A percentile compares a stretch with the other conserved stretches of the same genome.
Conservation (phyloP, 495 filamentous ascomycete species). For the Corynascus novoguineensis region DNA sequence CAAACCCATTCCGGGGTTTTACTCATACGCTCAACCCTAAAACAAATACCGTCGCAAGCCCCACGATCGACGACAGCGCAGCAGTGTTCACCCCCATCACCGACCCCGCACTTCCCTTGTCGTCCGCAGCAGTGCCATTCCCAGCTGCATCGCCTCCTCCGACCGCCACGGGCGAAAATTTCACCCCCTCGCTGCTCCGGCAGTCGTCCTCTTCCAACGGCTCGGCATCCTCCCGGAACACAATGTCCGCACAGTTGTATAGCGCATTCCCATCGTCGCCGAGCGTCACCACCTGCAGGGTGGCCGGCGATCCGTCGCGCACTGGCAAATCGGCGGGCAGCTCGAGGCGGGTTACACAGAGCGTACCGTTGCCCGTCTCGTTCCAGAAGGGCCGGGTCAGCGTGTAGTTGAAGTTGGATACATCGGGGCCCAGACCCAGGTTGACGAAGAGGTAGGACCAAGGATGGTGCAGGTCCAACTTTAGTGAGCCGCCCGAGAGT, state of each 20-base stretch:
- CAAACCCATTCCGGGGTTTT: background rate
- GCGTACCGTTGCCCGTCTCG: slow-evolving; percentile 54
- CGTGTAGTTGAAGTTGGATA: slow-evolving; percentile 55
- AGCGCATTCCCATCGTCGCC: slow-evolving; percentile 44
- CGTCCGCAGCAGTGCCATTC: slow-evolving; percentile 2
- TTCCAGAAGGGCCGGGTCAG: slow-evolving; percentile 50
- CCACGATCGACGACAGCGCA: slow-evolving; percentile 48
- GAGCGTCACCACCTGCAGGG: slow-evolving; percentile 55
- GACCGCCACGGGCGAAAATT: slow-evolving; percentile 9
- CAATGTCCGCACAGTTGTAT: slow-evolving; percentile 64
- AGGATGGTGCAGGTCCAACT: slow-evolving; percentile 47
- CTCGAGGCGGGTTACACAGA: slow-evolving; percentile 49
- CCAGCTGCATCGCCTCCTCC: no score
- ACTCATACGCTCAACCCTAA: slow-evolving; percentile 23
- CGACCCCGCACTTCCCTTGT: background rate
- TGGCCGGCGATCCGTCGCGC: slow-evolving; percentile 47
- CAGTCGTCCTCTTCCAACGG: slow-evolving; percentile 40
- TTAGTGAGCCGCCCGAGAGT: slow-evolving; percentile 49
- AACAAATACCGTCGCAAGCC: slow-evolving; percentile 50
- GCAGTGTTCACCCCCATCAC: slow-evolving; percentile 23
- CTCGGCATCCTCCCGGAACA: slow-evolving; percentile 44
- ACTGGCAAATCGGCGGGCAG: slow-evolving; percentile 39
- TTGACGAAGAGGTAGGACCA: slow-evolving; percentile 59
- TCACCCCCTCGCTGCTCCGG: slow-evolving; percentile 42
- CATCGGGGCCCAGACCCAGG: slow-evolving; percentile 52